Base-by-base conservation (phyloP, 2,329 filamentous ascomycete species). In the Epichloe sylvatica region DNA sequence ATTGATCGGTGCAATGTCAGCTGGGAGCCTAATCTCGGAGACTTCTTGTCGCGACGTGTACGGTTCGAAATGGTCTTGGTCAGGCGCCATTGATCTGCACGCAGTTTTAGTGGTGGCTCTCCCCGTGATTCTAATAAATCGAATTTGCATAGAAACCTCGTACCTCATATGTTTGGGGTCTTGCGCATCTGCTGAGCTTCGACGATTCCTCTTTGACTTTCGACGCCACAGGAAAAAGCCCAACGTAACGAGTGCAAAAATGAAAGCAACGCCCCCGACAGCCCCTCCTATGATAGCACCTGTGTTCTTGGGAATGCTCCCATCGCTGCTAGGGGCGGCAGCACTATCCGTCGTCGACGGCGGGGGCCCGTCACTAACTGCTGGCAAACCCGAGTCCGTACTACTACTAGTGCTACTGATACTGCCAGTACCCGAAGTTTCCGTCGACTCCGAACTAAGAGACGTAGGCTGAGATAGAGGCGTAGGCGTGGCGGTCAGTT, bases 241-340 rank as follows among this genome's bases (percentile, higher is more conserved):
- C 0, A 76, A 53, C 0, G 67, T 67, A 5, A 68, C 52, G 6
- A 77, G 53, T 6, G 68, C 65, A 8, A 69, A 61, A 2, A 77
- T 52, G 3, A 67, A 67, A 5, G 71, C 74, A 0, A 76, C 63
- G 15, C 73, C 74, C n/a, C 73, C 70, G 39, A 80, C 67, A 15
- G 69, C 70, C 12, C 74, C 76, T 25, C 77, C 77, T 3, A 79
- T 68, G 35, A 80, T 76, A 38, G 72, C 72, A 2, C 72, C 74
- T 0, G 68, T 70, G 44, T 59, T 57, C n/a, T 63, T 64, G 39
- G 65, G 57, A 17, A 51, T 49, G 37, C 59, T 52, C 41, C 56
- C 56, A n/a, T 59, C 52, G 7, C 57, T 56, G 38, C 59, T 57
- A 2, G 64, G 63, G 3, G 66, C 59, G 17, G 57, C 53, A 12